These are phyloP conservation scores for Pseudogymnoascus sp. DNA, from an alignment of 2,329 filamentous ascomycete genomes.

Conservation along the genomic window DNA sequence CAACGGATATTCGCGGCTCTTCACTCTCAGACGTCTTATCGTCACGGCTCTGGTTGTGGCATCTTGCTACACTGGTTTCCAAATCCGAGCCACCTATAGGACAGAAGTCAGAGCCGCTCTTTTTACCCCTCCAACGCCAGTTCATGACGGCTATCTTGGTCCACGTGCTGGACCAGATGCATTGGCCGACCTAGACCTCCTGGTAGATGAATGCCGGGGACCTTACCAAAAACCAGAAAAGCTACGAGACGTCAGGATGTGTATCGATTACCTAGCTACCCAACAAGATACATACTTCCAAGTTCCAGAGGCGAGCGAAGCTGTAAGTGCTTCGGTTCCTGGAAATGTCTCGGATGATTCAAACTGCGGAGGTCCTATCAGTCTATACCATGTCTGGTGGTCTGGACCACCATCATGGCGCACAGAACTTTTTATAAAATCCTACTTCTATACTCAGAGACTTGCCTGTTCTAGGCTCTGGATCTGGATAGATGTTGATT, in stretches of 20 bases:
- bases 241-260: neutral
- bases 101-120: neutral
- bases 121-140: neutral
- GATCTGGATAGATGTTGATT: neutral
- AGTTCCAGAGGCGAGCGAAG: neutral
- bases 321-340: neutral
- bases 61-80: neutral
- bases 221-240: neutral
- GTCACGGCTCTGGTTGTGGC: neutral
- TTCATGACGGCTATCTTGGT: neutral
- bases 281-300: neutral
- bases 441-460: neutral
- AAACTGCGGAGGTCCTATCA: neutral
- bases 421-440: conserved; percentile 1
- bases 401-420: neutral
- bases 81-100: neutral
- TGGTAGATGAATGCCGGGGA: neutral
- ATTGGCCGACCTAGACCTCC: neutral
- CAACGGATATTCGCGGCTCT: neutral
- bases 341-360: neutral
- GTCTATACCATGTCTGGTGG: conserved; percentile 6
- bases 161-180: neutral
- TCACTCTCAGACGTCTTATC: neutral
- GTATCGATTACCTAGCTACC: conserved; percentile 2
- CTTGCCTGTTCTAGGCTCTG: neutral